Evolutionary conservation across 192 early-diverging fungal genomes (phyloP), one percentile per base, ranked within the genome.

Genomic region (Backusella macrospora): DNA sequence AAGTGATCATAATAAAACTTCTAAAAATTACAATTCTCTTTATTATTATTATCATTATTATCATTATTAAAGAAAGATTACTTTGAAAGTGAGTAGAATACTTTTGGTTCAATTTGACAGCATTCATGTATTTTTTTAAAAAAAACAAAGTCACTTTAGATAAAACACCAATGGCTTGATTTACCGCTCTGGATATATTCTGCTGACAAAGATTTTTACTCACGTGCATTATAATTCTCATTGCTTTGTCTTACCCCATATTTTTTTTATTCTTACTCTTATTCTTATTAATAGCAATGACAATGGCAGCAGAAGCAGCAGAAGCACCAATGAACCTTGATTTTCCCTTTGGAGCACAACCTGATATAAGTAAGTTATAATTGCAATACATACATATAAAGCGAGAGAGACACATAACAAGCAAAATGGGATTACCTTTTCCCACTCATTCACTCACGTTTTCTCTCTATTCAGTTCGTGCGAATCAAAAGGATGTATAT

Each of bases 401-500:
- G 4, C 0, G 63, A 39, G 39, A 15, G 9, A 46, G 0, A 12
- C 18, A 6, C n/a, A 10, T 21, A 52, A 8, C 47, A 18, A 48
- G 47, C 16, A 23, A n/a, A 16, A 74, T 38, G 26, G 52, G 23
- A 16, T 59, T n/a, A 34, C 21, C 38, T 5, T 70, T 34, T 34
- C 29, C 29, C 29, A 34, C 29, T 34, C 29, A 34, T 34, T 34
- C 29, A 34, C 29, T 2, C 29, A 34, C 29, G 2, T 2, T 34
- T 34, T 34, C 29, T 34, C 29, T 34, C 29, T 49, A n/a, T 23
- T 71, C n/a, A 85, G 92, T 97, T 78, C 89, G 94, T 34, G 87
- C 95, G 52, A 88, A 92, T 73, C 96, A 98, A 74, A 98, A 98
- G 74, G 96, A 98, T 84, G 77, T 88, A 6, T 92, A 93, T 81